Conservation (phyloP, 805 yeast species). For the Zygotorulaspora chibaensis region DNA sequence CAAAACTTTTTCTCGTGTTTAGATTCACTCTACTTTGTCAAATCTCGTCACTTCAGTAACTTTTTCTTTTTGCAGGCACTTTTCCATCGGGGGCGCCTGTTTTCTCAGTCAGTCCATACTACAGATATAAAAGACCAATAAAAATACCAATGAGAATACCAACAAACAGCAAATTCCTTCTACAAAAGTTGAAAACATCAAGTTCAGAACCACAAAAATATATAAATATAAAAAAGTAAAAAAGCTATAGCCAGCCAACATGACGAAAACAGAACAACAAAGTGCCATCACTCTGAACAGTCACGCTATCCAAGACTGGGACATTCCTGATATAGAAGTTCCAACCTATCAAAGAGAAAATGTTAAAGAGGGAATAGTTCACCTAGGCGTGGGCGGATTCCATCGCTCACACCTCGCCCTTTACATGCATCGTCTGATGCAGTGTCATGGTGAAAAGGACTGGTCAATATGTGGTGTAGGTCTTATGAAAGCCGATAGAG, state of each 20-base stretch:
- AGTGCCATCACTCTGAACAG: not conserved
- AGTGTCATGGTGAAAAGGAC: conserved; percentile 2
- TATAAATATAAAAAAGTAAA: too few relatives aligned
- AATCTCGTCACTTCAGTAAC: too few relatives aligned
- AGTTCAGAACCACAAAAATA: too few relatives aligned
- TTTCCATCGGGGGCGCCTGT: too few relatives aligned
- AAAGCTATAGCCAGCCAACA: not conserved
- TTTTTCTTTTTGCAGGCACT: too few relatives aligned
- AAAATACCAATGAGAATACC: too few relatives aligned
- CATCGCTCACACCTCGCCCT: conserved; percentile 9
- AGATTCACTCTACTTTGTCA: too few relatives aligned
- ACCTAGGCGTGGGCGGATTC: conserved; percentile 9
- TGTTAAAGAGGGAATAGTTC: conserved; percentile 9
- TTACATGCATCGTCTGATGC: conserved; percentile 5
- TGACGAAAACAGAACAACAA: not conserved
- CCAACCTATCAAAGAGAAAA: conserved; percentile 6
- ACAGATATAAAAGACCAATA: too few relatives aligned
- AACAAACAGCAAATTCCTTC: too few relatives aligned
- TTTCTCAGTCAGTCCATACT: too few relatives aligned
- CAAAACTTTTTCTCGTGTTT: too few relatives aligned
- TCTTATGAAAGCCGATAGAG: conserved; percentile 1
- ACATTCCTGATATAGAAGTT: not conserved
- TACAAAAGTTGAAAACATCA: too few relatives aligned
- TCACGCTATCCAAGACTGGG: not conserved
- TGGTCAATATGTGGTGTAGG: conserved; percentile 11